Base-by-base conservation (phyloP, 495 filamentous ascomycete species). In the Penicillium longicatenatum region DNA sequence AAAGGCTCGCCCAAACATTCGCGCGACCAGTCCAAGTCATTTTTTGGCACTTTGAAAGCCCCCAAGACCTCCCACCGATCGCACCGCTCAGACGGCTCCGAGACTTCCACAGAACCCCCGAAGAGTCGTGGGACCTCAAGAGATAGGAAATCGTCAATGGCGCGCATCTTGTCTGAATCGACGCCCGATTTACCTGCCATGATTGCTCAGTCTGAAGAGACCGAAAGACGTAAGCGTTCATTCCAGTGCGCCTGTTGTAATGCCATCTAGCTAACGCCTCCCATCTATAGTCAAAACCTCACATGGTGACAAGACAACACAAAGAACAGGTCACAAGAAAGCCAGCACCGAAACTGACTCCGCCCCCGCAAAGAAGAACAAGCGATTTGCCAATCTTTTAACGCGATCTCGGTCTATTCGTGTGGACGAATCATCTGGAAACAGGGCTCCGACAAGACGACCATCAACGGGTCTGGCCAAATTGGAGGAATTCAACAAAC, bases 331-430 rank as follows among this genome's bases (percentile, higher is more conserved):
- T 5, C 22, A 61, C 7, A 73, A 63, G 48, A 76, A 74, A 50
- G 57, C 67, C 11, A 66, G 54, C 4, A 65, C 67, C 9, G 75
- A 76, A 12, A n/a, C 59, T 8, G 73, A 77, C 11, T 47, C 61
- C 4, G 65, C 52, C 0, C 54, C 70, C 0, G 50, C 63, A 14
- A 80, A 73, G 57, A 83, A 75, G 58, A 73, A 64, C 49, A 82
- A 82, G 61, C 78, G 80, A 20, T 84, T 84, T 60, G 75, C 76
- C 33, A 76, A 81, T 24, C 75, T 92, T 21, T 71, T 92, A 17
- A 80, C 79, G 30, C 85, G 89, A 39, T 86, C 86, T 26, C 86
- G 83, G 51, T 92, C 89, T 10, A 83, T 88, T 54, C 85, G 87
- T 21, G 55, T 76, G 12, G 80, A 82, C 52, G 79, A 82, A 12